Evolutionary conservation across 768 basidiomycete genomes (phyloP).

Genomic region (Phylloporus scabripes): DNA sequence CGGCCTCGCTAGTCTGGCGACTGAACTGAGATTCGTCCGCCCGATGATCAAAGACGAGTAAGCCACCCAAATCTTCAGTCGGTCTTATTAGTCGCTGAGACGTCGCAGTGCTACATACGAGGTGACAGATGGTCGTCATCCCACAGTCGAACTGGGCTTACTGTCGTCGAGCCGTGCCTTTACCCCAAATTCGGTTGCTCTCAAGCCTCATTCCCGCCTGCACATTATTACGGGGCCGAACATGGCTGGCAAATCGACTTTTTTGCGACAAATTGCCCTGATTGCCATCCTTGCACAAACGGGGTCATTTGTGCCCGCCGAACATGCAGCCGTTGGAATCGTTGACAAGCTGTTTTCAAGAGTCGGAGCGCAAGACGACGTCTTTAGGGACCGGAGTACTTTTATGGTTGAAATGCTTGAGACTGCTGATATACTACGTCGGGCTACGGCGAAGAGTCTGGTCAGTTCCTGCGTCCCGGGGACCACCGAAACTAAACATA

Average conservation of each 20-base stretch:
- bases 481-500: constrained; percentile 5
- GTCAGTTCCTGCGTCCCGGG: constrained; percentile 38
- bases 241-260: constrained; percentile 93
- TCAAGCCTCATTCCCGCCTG: constrained; percentile 56
- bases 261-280: constrained; percentile 86
- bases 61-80: constrained; percentile 18
- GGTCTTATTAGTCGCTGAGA: neutral
- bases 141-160: constrained; percentile 87
- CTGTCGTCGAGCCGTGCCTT: constrained; percentile 69
- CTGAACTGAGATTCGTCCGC: constrained; percentile 68
- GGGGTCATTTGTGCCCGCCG: constrained; percentile 92
- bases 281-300: constrained; percentile 87
- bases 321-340: constrained; percentile 71
- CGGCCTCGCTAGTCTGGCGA: constrained; percentile 75
- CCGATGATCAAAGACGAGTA: constrained; percentile 71
- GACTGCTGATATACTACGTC: constrained; percentile 82
- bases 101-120: constrained; percentile 48
- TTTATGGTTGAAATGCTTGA: constrained; percentile 99
- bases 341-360: constrained; percentile 93
- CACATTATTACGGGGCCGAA: constrained; percentile 93
- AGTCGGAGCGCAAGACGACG: constrained; percentile 90
- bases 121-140: constrained; percentile 81
- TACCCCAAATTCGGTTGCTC: constrained; percentile 72
- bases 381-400: constrained; percentile 89
- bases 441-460: constrained; percentile 78